A percentile compares a stretch with the other conserved stretches of the same genome.
phyloP scores from a whole-genome alignment of 148 eudicot genomes.

The Suaeda aralocaspica region DNA sequence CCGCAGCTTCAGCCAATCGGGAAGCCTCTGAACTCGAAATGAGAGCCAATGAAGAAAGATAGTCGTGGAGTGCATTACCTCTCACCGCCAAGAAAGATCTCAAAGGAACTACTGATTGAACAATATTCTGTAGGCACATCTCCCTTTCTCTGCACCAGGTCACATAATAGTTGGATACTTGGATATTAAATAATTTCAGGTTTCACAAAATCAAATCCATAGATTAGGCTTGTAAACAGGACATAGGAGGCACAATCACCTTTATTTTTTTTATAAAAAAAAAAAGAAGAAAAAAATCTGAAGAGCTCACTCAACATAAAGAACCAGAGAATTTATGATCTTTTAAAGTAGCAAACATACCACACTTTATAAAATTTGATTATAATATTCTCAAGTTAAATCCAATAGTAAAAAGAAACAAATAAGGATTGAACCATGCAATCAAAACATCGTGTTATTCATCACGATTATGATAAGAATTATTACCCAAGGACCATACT shows the following conservation, averaged over 20 bases:
- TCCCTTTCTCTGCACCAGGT: constrained; percentile 49
- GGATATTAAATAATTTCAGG: not conserved
- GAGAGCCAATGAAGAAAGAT: constrained; percentile 68
- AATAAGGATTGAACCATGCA: not conserved
- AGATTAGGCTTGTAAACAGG: not conserved
- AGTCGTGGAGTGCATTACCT: constrained; percentile 56
- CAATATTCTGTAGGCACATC: constrained; percentile 36
- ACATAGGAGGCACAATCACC: not conserved
- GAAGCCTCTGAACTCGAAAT: constrained; percentile 70
- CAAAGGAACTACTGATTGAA: constrained; percentile 59
- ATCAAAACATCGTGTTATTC: not conserved
- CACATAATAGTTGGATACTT: constrained; percentile 10
- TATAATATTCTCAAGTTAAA: not conserved
- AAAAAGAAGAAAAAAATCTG: not conserved
- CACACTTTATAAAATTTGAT: not conserved
- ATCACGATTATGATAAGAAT: too few relatives aligned
- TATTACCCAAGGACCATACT: too few relatives aligned
- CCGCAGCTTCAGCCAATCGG: constrained; percentile 50
- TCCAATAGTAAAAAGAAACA: too few relatives aligned
- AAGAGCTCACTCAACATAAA: not conserved
- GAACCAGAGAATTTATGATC: not conserved
- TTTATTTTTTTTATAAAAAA: too few relatives aligned
- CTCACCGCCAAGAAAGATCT: constrained; percentile 45
- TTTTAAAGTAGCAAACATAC: not conserved
- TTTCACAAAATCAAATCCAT: constrained; percentile 2